A percentile compares a stretch with the other conserved stretches of the same genome.
phyloP scores from a whole-genome alignment of 805 yeast species.

The Schwanniomyces yamadae region DNA sequence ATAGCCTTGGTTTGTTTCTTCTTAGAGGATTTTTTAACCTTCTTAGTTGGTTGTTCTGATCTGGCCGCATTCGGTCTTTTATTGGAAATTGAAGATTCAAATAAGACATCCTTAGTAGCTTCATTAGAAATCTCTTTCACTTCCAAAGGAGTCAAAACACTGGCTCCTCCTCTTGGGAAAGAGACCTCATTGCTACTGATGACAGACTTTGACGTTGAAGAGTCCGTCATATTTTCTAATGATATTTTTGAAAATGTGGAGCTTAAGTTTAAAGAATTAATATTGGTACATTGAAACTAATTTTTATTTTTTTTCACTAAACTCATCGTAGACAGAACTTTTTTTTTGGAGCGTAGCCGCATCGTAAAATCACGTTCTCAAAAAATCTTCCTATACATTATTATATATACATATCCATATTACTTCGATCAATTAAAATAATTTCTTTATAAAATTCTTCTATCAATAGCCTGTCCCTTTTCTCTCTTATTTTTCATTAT shows the following conservation, averaged over 20 bases:
- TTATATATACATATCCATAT: background rate
- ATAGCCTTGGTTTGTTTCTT: conserved; percentile 13
- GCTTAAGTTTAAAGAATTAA: background rate
- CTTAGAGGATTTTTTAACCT: conserved; percentile 20
- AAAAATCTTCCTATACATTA: background rate
- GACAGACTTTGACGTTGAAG: conserved; percentile 22
- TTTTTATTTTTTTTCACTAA: background rate
- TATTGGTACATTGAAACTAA: too few species aligned
- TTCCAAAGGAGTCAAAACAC: conserved; percentile 84
- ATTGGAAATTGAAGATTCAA: conserved; percentile 50
- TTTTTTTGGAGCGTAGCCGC: conserved; percentile 4
- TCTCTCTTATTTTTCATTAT: conserved; percentile 26
- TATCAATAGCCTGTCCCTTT: conserved; percentile 16
- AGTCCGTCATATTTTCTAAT: conserved; percentile 5
- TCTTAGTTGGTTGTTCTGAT: conserved; percentile 24
- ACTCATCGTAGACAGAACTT: conserved; percentile 4
- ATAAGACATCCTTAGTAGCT: conserved; percentile 84
- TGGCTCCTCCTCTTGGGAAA: conserved; percentile 96
- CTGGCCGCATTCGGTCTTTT: conserved; percentile 29
- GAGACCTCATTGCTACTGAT: conserved; percentile 50
- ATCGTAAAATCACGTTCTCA: background rate
- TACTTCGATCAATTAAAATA: too few species aligned
- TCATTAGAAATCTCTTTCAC: conserved; percentile 90
- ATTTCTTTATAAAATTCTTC: conserved; percentile 13
- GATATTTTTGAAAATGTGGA: background rate